These are phyloP conservation scores for Tilletia caries DNA, from an alignment of 1,284 basidiomycete genomes.

Conservation along the genomic window DNA sequence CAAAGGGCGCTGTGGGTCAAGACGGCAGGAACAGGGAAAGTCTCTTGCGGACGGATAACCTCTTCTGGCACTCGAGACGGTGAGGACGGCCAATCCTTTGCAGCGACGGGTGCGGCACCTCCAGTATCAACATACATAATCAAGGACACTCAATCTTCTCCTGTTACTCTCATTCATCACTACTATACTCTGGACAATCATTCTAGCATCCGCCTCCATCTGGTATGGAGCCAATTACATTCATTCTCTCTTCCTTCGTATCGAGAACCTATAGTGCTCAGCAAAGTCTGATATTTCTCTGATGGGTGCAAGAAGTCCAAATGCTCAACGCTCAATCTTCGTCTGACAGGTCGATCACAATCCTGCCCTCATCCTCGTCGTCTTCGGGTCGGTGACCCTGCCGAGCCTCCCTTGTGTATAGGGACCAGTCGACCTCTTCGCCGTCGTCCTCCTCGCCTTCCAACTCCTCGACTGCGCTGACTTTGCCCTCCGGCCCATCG, in stretches of 20 bases:
- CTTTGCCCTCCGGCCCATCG: constrained; percentile 30
- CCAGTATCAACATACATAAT: neutral
- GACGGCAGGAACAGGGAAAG: constrained; percentile 13
- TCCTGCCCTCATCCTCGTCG: constrained; percentile 25
- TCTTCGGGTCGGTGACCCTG: constrained; percentile 37
- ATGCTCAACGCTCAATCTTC: constrained; percentile 1
- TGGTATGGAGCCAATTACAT: neutral
- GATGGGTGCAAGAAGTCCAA: too few relatives aligned
- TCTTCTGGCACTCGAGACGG: neutral
- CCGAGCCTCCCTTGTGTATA: constrained; percentile 43
- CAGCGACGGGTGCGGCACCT: neutral
- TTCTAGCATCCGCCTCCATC: too few relatives aligned
- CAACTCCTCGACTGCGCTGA: constrained; percentile 21
- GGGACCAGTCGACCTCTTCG: constrained; percentile 40
- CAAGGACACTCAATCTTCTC: neutral
- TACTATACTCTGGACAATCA: too few relatives aligned
- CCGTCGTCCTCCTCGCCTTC: constrained; percentile 34
- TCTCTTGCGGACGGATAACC: constrained; percentile 4
- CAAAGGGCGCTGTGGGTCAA: constrained; percentile 11
- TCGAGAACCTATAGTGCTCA: neutral
- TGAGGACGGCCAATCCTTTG: neutral
- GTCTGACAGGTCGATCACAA: constrained; percentile 1
- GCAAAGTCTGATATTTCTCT: too few relatives aligned
- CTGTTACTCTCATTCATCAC: neutral
- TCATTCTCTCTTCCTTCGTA: neutral